Base-by-base conservation (phyloP, 805 yeast genomes). In the Starmerella vaccinii region DNA sequence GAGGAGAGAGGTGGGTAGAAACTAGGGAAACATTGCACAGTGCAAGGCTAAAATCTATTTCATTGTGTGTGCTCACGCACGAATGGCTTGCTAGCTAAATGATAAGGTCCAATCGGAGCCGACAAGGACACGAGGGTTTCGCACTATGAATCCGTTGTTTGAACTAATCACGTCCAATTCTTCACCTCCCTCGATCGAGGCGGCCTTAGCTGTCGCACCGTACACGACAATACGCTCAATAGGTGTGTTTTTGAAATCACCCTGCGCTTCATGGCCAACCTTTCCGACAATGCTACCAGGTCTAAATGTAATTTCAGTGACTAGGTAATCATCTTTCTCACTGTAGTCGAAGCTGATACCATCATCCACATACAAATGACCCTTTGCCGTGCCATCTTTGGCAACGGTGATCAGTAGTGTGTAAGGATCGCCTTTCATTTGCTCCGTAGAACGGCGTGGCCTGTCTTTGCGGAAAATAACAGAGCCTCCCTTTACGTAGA, bases 351-450 rank as follows among this genome's bases (percentile, higher is more conserved):
- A 84, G 0, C 89, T 72, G 58, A 81, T 84, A 15, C 95, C 95
- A 65, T 89, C 97, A 64, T 89, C 97, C 33, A 83, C 65, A 63
- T 88, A 89, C 29, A 89, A 63, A 16, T 68, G 64, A 1, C 84
- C 84, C 0, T 65, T 64, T 0, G 89, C 87, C 6, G 59, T 56
- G 0, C 80, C 81, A 2, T 67, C 58, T 2, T 61, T 57, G 46
- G 59, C 63, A 10, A 81, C 71, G 0, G 84, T 85, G 39, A 89
- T 67, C 2, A 81, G 72, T 33, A 89, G 60, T 0, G 94, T 83
- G 63, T 80, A 86, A 4, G 97, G 95, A 63, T 89, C 97, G 55
- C 73, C 68, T 23, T 63, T 69, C 90, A 84, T 85, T 55, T 84
- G 68, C 61, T 74, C 78, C 3, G 94, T 68, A 0, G 95, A 84